phyloP scores from a whole-genome alignment of 116 monocot species.

The Zostera marina region DNA sequence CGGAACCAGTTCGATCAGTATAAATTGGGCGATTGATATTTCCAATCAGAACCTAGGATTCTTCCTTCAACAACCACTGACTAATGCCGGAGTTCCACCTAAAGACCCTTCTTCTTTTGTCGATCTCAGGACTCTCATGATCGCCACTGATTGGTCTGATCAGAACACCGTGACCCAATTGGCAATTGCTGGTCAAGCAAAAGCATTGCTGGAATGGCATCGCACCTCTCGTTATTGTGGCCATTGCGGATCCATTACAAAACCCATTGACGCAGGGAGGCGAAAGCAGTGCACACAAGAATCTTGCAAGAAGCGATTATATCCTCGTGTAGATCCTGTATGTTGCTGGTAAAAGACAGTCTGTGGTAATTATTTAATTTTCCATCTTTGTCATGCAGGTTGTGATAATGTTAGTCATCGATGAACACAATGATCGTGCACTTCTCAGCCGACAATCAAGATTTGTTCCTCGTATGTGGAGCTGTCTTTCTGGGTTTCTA shows the following conservation, averaged over 20 bases:
- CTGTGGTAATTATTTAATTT: no score
- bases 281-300: constrained; percentile 69
- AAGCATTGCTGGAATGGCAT: constrained; percentile 78
- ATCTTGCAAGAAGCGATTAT: constrained; percentile 66
- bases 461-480: constrained; percentile 97
- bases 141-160: constrained; percentile 81
- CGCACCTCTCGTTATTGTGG: constrained; percentile 57
- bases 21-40: constrained; percentile 67
- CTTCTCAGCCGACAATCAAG: constrained; percentile 84
- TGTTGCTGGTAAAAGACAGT: constrained; percentile 1
- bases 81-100: no score
- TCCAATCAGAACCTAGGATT: constrained; percentile 5
- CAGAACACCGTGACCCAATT: constrained; percentile 39
- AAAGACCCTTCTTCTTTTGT: constrained; percentile 29
- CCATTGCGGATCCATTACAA: constrained; percentile 40
- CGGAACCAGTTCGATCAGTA: constrained; percentile 10
- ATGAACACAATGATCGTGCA: constrained; percentile 70
- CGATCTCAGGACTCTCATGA: constrained; percentile 85
- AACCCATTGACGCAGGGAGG: constrained; percentile 51
- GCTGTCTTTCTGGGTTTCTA: constrained; percentile 89
- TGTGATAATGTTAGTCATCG: constrained; percentile 93
- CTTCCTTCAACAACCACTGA: constrained; percentile 2
- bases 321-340: constrained; percentile 93
- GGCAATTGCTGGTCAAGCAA: constrained; percentile 81
- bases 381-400: constrained; percentile 31